Conservation (phyloP, 345 rosid species). For the Sapria himalayana region DNA sequence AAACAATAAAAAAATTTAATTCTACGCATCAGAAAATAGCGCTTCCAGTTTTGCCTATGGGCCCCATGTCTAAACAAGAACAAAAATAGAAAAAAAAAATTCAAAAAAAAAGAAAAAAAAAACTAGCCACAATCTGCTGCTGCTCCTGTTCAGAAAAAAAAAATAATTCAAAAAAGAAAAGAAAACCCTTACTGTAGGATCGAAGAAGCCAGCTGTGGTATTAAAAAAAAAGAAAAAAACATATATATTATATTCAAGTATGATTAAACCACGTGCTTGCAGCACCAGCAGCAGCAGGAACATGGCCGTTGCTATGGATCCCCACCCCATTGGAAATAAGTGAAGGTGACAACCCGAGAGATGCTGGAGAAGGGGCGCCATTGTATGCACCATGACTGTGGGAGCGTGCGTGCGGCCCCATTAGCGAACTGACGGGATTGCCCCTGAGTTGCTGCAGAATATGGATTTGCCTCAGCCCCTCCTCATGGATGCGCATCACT, state of each 20-base stretch:
- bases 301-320: constrained; percentile 62
- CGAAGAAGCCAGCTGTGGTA: too few relatives aligned
- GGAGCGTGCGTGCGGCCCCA: constrained; percentile 29
- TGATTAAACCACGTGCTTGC: constrained; percentile 84
- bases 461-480: constrained; percentile 79
- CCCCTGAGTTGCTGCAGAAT: constrained; percentile 62
- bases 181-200: too few relatives aligned
- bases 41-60: too few relatives aligned
- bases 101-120: too few relatives aligned
- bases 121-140: too few relatives aligned
- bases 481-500: constrained; percentile 71
- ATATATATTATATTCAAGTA: constrained; percentile 14
- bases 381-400: constrained; percentile 59
- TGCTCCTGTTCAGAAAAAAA: too few relatives aligned
- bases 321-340: constrained; percentile 54
- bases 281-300: constrained; percentile 42
- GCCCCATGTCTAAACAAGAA: too few relatives aligned
- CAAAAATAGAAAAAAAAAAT: too few relatives aligned
- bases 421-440: constrained; percentile 48
- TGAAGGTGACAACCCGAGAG: constrained; percentile 44
- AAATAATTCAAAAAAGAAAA: too few relatives aligned
- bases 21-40: too few relatives aligned
- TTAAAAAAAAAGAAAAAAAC: background rate
- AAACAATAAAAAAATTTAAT: too few relatives aligned
- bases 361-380: constrained; percentile 46